Base-by-base conservation (phyloP, 169 alveolate genomes). In the Hepatocystis sp. region DNA sequence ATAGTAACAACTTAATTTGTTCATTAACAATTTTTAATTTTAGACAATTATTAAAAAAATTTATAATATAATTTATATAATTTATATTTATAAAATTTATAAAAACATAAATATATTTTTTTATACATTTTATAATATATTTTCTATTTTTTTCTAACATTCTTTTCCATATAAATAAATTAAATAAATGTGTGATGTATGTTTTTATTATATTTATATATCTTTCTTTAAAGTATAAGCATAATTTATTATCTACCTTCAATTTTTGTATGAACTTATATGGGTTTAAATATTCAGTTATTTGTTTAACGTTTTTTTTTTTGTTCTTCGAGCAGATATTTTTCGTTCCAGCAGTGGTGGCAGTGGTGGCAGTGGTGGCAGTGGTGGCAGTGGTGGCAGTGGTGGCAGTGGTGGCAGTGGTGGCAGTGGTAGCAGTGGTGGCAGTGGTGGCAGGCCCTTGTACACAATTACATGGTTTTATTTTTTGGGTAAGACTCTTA, bases 111-210 rank as follows among this genome's bases (percentile, higher is more conserved):
- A 71, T 36, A 71, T 71, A 56, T 42, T 34, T 71, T 8, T 44
- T 42, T 56, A 71, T 34, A 17, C 58, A 17, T 15, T 58, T 8
- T 2, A 71, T 23, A 44, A 25, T 55, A n/a, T 28, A 36, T 0
- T 58, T 32, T 5, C 40, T 58, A 51, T 51, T 71, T 44, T 71
- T 40, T 42, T 71, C 67, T 10, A 71, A 5, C 1, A 23, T 42
- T n/a, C 23, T 34, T 71, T 56, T 58, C 86, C 86, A 71, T 11
- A 36, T 7, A 61, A 71, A 71, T 23, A 71, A 51, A 47, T 71
- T 71, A 51, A 56, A 71, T 15, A 71, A 49, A 47, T 71, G 86
- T 8, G n/a, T 44, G 15, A 71, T 51, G 25, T 71, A 71, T 10
- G 8, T n/a, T 63, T 36, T 71, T 32, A 56, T 19, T 19, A 71